phyloP scores from a whole-genome alignment of 2,329 filamentous ascomycete genomes.

The Plectosphaerella cucumerina region DNA sequence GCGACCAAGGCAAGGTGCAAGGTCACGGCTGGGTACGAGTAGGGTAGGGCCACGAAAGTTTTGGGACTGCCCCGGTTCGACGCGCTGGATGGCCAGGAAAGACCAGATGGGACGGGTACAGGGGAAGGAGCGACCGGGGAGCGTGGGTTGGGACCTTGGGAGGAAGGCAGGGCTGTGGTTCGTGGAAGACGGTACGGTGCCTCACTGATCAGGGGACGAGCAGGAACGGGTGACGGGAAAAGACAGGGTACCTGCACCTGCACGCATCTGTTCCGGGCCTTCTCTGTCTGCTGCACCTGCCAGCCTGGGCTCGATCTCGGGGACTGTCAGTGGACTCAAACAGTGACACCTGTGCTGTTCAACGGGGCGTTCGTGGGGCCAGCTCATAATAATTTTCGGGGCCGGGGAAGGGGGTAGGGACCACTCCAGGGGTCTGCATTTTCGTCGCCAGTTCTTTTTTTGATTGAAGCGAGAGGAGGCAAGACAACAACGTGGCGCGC shows the following conservation, averaged over 20 bases:
- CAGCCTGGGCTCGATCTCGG: too few relatives aligned
- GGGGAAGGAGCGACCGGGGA: constrained; percentile 1
- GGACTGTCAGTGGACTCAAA: too few relatives aligned
- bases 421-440: background rate
- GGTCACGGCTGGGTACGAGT: too few relatives aligned
- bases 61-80: constrained; percentile 4
- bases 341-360: background rate
- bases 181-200: too few relatives aligned
- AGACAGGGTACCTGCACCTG: too few relatives aligned
- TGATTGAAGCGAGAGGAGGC: background rate
- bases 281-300: too few relatives aligned
- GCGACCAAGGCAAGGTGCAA: too few relatives aligned
- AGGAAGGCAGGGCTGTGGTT: background rate
- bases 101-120: constrained; percentile 4
- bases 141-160: background rate
- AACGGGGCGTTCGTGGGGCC: background rate
- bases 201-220: too few relatives aligned
- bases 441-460: background rate
- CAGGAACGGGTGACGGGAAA: background rate
- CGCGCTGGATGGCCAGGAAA: background rate
- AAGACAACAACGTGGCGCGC: background rate
- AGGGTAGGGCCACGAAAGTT: constrained; percentile 5
- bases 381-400: background rate
- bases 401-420: background rate
- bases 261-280: too few relatives aligned